These are phyloP conservation scores for Trichosporon sp. DNA, from an alignment of 1,284 basidiomycete genomes.

Conservation along the genomic window DNA sequence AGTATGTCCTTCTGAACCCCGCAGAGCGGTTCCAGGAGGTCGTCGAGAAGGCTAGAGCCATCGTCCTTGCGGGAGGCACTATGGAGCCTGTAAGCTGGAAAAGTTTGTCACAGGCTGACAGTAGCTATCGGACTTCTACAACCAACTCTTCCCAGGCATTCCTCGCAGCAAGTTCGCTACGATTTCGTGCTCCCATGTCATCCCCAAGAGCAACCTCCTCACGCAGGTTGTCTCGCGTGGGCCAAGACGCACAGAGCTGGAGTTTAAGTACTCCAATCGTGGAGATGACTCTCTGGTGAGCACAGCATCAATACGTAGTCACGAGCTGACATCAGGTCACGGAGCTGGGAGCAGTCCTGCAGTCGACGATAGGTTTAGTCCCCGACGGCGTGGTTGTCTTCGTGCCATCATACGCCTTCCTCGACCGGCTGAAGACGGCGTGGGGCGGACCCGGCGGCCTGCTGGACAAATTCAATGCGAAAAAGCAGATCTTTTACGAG, in stretches of 20 bases:
- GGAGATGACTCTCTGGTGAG: slow-evolving; percentile 67
- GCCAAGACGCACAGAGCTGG: slow-evolving; percentile 72
- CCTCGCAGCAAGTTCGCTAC: slow-evolving; percentile 67
- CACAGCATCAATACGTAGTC: neutral
- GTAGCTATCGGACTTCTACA: slow-evolving; percentile 83
- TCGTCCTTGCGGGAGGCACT: slow-evolving; percentile 91
- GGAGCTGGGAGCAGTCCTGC: slow-evolving; percentile 80
- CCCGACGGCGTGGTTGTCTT: slow-evolving; percentile 92
- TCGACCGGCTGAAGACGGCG: slow-evolving; percentile 67
- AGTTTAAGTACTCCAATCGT: slow-evolving; percentile 80
- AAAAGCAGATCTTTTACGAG: slow-evolving; percentile 88
- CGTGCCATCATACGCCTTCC: slow-evolving; percentile 86
- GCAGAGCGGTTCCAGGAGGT: slow-evolving; percentile 82
- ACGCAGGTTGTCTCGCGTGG: slow-evolving; percentile 77
- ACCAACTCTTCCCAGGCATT: slow-evolving; percentile 77
- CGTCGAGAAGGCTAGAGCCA: slow-evolving; percentile 73
- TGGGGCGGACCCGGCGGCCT: slow-evolving; percentile 69
- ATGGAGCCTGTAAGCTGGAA: slow-evolving; percentile 79
- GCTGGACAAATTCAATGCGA: slow-evolving; percentile 66
- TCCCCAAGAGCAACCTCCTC: slow-evolving; percentile 76
- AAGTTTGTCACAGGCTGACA: neutral
- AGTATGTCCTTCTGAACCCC: slow-evolving; percentile 94
- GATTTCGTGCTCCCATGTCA: slow-evolving; percentile 92
- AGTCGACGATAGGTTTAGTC: slow-evolving; percentile 75
- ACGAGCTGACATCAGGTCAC: slow-evolving; percentile 62